Conservation (phyloP, 805 yeast genomes). For the Saccharomycopsis schoenii region DNA sequence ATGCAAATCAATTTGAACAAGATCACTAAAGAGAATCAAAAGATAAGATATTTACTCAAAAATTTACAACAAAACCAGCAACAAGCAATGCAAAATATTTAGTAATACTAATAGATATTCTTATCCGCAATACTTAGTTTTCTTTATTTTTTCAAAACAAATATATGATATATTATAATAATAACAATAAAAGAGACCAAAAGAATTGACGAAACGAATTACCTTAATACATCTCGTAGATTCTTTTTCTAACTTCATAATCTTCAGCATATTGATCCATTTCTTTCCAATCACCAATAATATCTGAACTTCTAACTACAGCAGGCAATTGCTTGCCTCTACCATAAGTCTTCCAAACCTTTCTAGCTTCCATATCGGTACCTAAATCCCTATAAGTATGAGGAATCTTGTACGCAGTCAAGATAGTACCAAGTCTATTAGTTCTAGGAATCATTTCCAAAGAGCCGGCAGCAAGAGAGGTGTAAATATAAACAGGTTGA, state of each 20-base stretch:
- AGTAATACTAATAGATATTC: background rate
- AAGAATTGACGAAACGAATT: background rate
- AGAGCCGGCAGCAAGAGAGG: constrained; percentile 82
- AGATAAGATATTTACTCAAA: background rate
- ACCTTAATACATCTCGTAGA: constrained; percentile 49
- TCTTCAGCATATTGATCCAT: constrained; percentile 82
- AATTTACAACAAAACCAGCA: background rate
- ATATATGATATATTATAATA: background rate
- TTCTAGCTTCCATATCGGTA: constrained; percentile 77
- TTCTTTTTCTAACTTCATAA: constrained; percentile 49
- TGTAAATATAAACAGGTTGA: constrained; percentile 66
- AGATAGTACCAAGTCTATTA: constrained; percentile 61
- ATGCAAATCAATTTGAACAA: background rate
- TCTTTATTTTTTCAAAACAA: background rate
- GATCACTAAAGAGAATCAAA: background rate
- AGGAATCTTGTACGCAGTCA: constrained; percentile 61
- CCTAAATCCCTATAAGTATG: constrained; percentile 72
- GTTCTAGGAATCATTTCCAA: constrained; percentile 72
- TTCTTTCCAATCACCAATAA: constrained; percentile 78
- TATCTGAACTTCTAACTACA: constrained; percentile 69
- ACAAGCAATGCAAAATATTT: background rate
- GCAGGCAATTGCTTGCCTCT: constrained; percentile 75
- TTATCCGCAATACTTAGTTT: background rate
- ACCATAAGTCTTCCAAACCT: constrained; percentile 69
- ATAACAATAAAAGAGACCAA: background rate